Conservation (phyloP, 345 rosid species). For the Hevea brasiliensis region DNA sequence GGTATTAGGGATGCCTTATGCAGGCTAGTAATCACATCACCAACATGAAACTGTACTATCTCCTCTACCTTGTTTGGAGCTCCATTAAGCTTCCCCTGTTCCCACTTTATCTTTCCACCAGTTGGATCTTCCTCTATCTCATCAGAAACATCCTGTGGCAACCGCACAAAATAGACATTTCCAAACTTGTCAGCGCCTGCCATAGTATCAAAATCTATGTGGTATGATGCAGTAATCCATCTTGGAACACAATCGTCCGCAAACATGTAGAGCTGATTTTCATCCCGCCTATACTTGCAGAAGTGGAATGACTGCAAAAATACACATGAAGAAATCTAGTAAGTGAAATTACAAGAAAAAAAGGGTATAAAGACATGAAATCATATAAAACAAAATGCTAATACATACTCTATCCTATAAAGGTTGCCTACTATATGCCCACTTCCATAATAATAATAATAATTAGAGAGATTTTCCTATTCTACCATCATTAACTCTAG, state of each 20-base stretch:
- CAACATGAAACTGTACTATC: slow-evolving; percentile 92
- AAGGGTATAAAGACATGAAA: neutral
- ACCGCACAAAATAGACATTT: slow-evolving; percentile 75
- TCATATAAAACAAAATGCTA: neutral
- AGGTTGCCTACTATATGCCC: too few relatives aligned
- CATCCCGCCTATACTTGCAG: slow-evolving; percentile 98
- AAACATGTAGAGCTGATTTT: slow-evolving; percentile 90
- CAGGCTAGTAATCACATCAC: slow-evolving; percentile 77
- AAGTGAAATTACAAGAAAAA: neutral
- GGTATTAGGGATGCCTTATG: slow-evolving; percentile 93
- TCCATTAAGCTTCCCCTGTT: slow-evolving; percentile 94
- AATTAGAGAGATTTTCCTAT: too few relatives aligned
- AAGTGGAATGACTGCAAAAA: slow-evolving; percentile 88
- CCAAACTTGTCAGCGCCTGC: slow-evolving; percentile 98
- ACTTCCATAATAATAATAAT: too few relatives aligned
- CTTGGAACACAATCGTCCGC: slow-evolving; percentile 95
- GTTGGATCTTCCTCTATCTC: slow-evolving; percentile 98
- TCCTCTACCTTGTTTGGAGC: slow-evolving; percentile 96
- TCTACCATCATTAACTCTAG: too few relatives aligned
- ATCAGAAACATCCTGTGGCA: slow-evolving; percentile 92
- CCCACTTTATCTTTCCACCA: slow-evolving; percentile 98
- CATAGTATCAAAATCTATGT: slow-evolving; percentile 91
- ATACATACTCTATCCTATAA: too few relatives aligned
- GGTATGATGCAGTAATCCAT: slow-evolving; percentile 91
- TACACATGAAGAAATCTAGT: neutral